Conservation (phyloP, 176 grass and related monocot species). For the Oryza rufipogon region DNA sequence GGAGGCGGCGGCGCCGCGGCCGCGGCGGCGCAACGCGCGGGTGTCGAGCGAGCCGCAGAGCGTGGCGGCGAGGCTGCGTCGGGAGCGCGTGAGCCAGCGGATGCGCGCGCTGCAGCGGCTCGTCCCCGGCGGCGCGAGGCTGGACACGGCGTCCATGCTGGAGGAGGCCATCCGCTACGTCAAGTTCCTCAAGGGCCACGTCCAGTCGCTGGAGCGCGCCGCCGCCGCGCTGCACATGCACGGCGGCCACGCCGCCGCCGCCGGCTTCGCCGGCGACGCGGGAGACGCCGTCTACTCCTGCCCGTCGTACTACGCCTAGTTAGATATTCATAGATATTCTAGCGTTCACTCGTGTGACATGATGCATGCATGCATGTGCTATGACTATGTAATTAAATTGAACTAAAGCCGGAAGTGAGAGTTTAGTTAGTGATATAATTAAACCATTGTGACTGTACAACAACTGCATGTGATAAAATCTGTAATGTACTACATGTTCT, state of each 20-base stretch:
- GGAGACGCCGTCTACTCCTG: not conserved
- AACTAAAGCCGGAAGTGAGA: not conserved
- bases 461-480: not conserved
- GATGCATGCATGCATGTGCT: not conserved
- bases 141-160: slow-evolving; percentile 82
- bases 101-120: slow-evolving; percentile 65
- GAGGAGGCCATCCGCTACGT: slow-evolving; percentile 82
- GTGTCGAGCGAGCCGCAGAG: slow-evolving; percentile 75
- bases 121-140: slow-evolving; percentile 67
- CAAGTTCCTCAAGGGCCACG: slow-evolving; percentile 69
- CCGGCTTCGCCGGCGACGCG: not conserved
- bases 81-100: slow-evolving; percentile 73
- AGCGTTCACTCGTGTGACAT: not conserved
- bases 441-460: not conserved
- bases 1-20: slow-evolving; percentile 25
- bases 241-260: not conserved
- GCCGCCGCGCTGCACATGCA: not conserved
- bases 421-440: not conserved
- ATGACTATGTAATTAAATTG: not conserved
- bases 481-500: not conserved
- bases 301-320: not conserved
- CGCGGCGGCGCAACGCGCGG: slow-evolving; percentile 58
- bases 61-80: slow-evolving; percentile 68
- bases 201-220: slow-evolving; percentile 54
- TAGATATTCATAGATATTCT: too few relatives aligned